Base-by-base conservation (phyloP, 108 stramenopile genomes). In the Epipyxis sp. region DNA sequence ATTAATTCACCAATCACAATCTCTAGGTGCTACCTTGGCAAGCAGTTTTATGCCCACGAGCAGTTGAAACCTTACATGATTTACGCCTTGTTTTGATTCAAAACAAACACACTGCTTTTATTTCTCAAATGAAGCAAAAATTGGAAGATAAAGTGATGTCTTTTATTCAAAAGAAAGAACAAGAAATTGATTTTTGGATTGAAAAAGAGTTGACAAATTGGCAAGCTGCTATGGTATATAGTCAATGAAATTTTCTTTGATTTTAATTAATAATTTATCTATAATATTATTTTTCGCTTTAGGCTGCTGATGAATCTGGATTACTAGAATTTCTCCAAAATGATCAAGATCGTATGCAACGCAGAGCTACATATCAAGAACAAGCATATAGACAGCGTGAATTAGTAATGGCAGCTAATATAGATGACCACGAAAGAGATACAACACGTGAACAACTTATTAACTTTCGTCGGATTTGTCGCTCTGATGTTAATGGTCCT, bases 21-120 rank as follows among this genome's bases (percentile, higher is more conserved):
- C n/a, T n/a, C n/a, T n/a, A n/a, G n/a, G n/a, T 65, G 27, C 61
- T 65, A 10, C 61, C 61, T 25, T 65, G 61, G 61, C 61, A 65
- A 65, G 61, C 61, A 32, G 61, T 65, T 37, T 25, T 65, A 3
- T 65, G 61, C 34, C 61, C 61, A 6, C 61, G 61, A 35, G 61
- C 61, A 3, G 61, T 65, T 16, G 61, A 65, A 25, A 13, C 61
- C 27, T 65, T 65, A 32, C 61, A 65, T 32, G 61, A 65, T 3
- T 32, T 65, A 6, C 61, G 61, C 3, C 34, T 65, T 10, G 3
- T 32, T 3, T 35, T 37, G 13, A 37, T 65, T 6, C 61, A 65
- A 65, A 37, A 16, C 34, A 65, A 65, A 32, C 61, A 65, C 25
- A 65, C 25, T 6, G 6, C 27, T 29, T 65, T 65, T 25, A 65